A percentile compares a stretch with the other conserved stretches of the same genome.
phyloP scores from a whole-genome alignment of 495 filamentous ascomycete genomes.

The Cairneyella variabilis region DNA sequence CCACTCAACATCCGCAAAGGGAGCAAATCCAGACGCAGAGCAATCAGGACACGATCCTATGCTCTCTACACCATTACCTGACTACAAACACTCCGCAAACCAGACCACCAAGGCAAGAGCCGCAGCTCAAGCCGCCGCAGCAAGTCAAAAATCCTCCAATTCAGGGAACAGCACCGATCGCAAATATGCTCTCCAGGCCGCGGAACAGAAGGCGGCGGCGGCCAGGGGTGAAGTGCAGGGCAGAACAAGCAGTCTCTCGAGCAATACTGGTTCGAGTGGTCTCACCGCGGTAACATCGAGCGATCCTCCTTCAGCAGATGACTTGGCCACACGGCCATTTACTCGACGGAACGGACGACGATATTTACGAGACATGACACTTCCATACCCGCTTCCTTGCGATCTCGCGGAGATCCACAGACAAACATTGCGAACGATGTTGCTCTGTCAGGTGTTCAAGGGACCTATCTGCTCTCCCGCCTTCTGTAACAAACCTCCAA shows the following conservation, averaged over 20 bases:
- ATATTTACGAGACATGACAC: conserved; percentile 71
- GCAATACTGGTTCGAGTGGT: conserved; percentile 22
- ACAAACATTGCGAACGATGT: conserved; percentile 78
- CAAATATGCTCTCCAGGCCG: conserved; percentile 19
- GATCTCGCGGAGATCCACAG: conserved; percentile 85
- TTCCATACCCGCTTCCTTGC: conserved; percentile 80
- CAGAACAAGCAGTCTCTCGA: conserved; percentile 24
- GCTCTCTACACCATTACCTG: conserved; percentile 25
- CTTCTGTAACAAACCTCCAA: conserved; percentile 60
- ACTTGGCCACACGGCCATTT: conserved; percentile 54
- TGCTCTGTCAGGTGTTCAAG: conserved; percentile 77
- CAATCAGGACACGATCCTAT: conserved; percentile 19
- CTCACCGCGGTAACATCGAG: conserved; percentile 22
- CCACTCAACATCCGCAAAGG: neutral
- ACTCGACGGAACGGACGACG: conserved; percentile 70
- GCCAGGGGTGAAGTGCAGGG: conserved; percentile 14
- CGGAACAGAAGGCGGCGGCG: conserved; percentile 14
- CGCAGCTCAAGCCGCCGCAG: conserved; percentile 12
- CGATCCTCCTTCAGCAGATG: conserved; percentile 16
- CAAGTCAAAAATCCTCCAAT: conserved; percentile 15
- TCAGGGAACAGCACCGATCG: conserved; percentile 13
- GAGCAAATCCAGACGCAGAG: neutral
- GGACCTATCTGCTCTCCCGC: conserved; percentile 71
- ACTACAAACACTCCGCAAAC: conserved; percentile 26
- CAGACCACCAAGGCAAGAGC: conserved; percentile 22